Percentiles rank a stretch among this genome's conserved stretches.
These are phyloP conservation scores for Ogataea philodendri DNA, from an alignment of 805 yeast genomes.

Conservation along the genomic window DNA sequence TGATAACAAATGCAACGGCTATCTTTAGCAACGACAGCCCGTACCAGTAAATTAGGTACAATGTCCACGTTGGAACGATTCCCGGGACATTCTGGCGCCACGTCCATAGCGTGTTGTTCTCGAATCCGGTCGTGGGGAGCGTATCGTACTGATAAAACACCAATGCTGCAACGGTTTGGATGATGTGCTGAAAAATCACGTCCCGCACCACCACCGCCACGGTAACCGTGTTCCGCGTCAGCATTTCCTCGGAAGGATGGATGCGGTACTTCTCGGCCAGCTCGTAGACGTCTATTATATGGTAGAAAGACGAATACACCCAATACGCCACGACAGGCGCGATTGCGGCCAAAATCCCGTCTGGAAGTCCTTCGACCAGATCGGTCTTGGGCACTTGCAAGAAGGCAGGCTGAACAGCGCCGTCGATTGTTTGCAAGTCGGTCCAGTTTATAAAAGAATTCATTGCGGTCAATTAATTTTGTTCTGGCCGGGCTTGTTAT, in stretches of 20 bases:
- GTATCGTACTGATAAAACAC: conserved; percentile 56
- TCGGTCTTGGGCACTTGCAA: conserved; percentile 34
- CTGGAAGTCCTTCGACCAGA: conserved; percentile 62
- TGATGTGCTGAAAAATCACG: conserved; percentile 78
- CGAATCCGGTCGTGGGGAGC: conserved; percentile 50
- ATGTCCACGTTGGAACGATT: conserved; percentile 44
- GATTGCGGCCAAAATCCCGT: conserved; percentile 66
- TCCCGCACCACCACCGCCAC: conserved; percentile 70
- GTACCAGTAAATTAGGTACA: conserved; percentile 57
- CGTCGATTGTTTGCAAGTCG: conserved; percentile 26
- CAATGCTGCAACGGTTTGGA: conserved; percentile 74
- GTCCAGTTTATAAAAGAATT: conserved; percentile 11
- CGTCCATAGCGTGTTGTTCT: conserved; percentile 46
- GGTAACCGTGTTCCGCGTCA: conserved; percentile 70
- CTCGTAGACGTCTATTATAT: conserved; percentile 67
- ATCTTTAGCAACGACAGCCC: conserved; percentile 62
- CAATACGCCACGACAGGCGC: conserved; percentile 85
- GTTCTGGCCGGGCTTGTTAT: conserved; percentile 4
- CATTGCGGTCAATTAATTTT: conserved; percentile 4
- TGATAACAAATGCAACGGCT: conserved; percentile 60
- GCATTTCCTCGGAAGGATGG: conserved; percentile 87
- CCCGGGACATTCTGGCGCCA: conserved; percentile 36
- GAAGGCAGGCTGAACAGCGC: conserved; percentile 29
- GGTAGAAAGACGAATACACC: conserved; percentile 72
- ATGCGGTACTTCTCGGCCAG: conserved; percentile 82